These are phyloP conservation scores for Apiotrichum akiyoshidainum DNA, from an alignment of 1,284 basidiomycete species.

Conservation along the genomic window DNA sequence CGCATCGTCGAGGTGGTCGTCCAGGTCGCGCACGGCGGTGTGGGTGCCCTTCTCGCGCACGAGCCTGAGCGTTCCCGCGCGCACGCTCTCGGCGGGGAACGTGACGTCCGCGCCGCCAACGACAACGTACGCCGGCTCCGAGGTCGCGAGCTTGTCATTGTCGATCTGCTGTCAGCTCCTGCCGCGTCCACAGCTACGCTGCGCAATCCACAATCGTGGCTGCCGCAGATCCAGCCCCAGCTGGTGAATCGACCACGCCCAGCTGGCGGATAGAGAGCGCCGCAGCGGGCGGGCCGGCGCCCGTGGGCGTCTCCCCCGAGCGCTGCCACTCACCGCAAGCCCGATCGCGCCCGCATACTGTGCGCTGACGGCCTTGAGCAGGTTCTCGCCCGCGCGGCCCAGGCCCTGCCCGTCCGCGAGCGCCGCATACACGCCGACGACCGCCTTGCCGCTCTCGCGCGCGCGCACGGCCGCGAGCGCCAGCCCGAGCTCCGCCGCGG, in stretches of 20 bases:
- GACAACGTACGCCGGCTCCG: conserved; percentile 31
- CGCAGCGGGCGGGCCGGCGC: no score
- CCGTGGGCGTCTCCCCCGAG: no score
- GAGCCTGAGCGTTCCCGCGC: conserved; percentile 24
- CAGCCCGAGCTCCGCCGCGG: conserved; percentile 45
- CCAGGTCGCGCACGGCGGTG: conserved; percentile 41
- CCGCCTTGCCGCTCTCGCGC: conserved; percentile 12
- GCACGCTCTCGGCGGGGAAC: conserved; percentile 16
- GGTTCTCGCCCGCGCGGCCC: conserved; percentile 23
- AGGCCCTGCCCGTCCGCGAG: conserved; percentile 26
- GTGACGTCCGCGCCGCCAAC: background rate
- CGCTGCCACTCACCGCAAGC: conserved; percentile 31
- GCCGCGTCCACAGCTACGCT: no score
- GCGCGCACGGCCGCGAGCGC: conserved; percentile 37
- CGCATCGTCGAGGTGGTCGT: conserved; percentile 50
- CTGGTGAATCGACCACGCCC: no score
- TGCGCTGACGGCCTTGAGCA: conserved; percentile 21
- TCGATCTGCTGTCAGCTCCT: conserved; percentile 33
- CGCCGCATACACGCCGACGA: conserved; percentile 48
- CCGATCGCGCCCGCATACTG: conserved; percentile 24
- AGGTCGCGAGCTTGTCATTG: conserved; percentile 34
- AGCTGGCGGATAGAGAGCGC: no score
- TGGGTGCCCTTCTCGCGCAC: conserved; percentile 33
- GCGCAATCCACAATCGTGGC: no score
- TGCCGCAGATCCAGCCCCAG: no score